Evolutionary conservation across 805 yeast species (phyloP), one percentile per base, ranked within the genome.

Genomic region (Ogataea philodendri): DNA sequence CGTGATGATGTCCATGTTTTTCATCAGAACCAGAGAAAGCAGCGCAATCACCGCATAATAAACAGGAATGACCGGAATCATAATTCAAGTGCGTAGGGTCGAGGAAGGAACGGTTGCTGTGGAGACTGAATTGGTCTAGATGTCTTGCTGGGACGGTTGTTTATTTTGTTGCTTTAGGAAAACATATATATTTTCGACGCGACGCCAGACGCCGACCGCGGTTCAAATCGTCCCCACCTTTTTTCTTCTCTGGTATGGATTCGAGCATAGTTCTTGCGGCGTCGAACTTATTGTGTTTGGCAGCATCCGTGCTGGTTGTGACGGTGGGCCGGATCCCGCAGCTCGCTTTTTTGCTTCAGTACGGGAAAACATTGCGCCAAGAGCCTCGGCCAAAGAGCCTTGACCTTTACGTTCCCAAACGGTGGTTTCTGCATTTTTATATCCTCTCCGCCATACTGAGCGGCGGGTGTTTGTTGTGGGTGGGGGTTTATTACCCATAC

Each of bases 381-480:
- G 15, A 16, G 5, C 15, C 22, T 9, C 34, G 16, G 7, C 35
- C 39, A 11, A 22, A 20, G 9, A 9, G 17, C n/a, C 21, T 35
- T 4, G 32, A 25, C 14, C 7, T 37, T 3, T 74, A 76, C 9
- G 81, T 81, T 1, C 84, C 87, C 0, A 83, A 81, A 51, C 44
- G 67, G 9, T 76, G 70, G 69, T 84, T 84, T 49, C 49, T 62
- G 2, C 87, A 83, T 49, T 84, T 77, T 47, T 84, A 84, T 54
- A 39, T 72, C 4, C 31, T 74, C 11, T 48, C 66, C 9, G 14
- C 21, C 10, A 1, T 17, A 55, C 0, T 44, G 68, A 21, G 56
- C 68, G 4, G 5, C 3, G 30, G 30, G 8, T 16, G 11, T 4
- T 18, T 35, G 20, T 6, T 15, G 9, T 35, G 32, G 30, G 27